phyloP scores from a whole-genome alignment of 495 filamentous ascomycete genomes.

The Rhizodiscina lignyota region DNA sequence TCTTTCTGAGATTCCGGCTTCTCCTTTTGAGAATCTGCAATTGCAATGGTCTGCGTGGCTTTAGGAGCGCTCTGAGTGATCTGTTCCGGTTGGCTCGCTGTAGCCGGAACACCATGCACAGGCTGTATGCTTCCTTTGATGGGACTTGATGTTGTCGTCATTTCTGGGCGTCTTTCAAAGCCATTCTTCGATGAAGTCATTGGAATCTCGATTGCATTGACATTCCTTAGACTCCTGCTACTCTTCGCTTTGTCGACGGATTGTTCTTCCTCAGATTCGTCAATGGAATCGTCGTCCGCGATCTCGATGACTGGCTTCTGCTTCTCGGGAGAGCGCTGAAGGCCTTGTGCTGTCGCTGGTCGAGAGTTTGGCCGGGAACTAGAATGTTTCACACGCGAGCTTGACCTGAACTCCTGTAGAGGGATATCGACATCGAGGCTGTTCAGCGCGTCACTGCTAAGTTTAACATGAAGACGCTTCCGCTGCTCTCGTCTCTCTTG shows the following conservation, averaged over 20 bases:
- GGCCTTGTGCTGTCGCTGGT: background rate
- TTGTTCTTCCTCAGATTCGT: background rate
- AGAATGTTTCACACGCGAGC: background rate
- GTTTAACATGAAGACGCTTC: background rate
- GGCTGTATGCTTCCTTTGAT: background rate
- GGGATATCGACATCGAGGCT: background rate
- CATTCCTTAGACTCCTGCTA: background rate
- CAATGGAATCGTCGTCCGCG: background rate
- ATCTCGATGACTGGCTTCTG: background rate
- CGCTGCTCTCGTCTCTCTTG: background rate
- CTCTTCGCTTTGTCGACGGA: background rate
- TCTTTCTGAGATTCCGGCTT: background rate
- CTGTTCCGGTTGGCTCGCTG: background rate
- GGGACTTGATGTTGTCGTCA: background rate
- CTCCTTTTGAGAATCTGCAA: background rate
- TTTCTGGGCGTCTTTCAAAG: background rate
- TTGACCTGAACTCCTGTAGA: background rate
- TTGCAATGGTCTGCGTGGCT: no score
- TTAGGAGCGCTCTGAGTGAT: no score
- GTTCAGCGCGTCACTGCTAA: background rate
- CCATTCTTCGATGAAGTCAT: constrained; percentile 12
- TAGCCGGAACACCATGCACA: background rate
- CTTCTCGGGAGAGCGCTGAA: background rate
- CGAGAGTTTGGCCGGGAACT: background rate
- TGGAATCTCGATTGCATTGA: constrained; percentile 7